Conservation (phyloP, 2,329 filamentous ascomycete genomes). For the Xylaria sp. region DNA sequence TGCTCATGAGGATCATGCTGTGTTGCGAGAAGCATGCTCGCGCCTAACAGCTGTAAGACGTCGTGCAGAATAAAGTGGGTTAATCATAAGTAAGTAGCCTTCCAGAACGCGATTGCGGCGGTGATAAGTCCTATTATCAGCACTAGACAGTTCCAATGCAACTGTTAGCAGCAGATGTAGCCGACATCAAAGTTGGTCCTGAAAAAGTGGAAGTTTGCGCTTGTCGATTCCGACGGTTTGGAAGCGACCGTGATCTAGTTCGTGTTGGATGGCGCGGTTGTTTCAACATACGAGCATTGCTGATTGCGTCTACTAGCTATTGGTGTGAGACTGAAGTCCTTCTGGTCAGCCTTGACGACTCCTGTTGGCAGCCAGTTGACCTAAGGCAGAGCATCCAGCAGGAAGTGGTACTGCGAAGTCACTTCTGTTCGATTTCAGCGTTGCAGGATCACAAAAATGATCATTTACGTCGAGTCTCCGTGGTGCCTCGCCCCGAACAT, state of each 20-base stretch:
- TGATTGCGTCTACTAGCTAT: background rate
- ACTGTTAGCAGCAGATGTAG: background rate
- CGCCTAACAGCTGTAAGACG: slow-evolving; percentile 1
- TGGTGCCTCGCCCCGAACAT: background rate
- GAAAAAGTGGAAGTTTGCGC: slow-evolving; percentile 3
- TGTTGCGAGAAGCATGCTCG: background rate
- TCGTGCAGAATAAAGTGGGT: background rate
- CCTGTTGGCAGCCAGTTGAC: background rate
- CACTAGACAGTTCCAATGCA: background rate
- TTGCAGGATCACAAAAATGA: background rate
- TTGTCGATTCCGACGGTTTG: background rate
- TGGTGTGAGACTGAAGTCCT: background rate
- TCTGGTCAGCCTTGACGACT: background rate
- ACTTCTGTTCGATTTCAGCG: background rate
- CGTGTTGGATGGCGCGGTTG: too few species aligned
- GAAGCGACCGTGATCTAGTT: background rate
- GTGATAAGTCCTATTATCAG: background rate
- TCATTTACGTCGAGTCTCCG: background rate
- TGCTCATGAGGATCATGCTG: background rate
- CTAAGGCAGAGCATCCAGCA: background rate
- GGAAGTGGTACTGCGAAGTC: background rate
- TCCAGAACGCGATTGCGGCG: background rate
- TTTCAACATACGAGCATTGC: background rate
- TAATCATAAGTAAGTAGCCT: background rate
- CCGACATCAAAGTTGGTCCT: background rate